These are phyloP conservation scores for Gonium pectorale DNA, from an alignment of 139 green algal genomes.

Conservation along the genomic window DNA sequence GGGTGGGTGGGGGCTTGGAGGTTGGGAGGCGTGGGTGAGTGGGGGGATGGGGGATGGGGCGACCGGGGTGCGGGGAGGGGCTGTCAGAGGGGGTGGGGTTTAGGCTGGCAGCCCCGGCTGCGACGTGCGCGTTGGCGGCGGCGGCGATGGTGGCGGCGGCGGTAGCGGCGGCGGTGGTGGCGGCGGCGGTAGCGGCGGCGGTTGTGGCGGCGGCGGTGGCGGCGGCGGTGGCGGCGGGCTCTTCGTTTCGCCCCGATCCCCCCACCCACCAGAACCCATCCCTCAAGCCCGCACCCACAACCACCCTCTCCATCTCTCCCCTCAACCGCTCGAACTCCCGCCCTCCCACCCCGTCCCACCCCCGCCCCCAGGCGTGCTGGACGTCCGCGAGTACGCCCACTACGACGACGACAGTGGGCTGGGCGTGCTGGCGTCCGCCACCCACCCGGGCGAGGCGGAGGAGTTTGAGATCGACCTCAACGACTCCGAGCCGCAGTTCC, in stretches of 20 bases:
- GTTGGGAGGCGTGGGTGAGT: too few relatives aligned
- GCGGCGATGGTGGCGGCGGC: too few relatives aligned
- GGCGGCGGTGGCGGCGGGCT: too few relatives aligned
- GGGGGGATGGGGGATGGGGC: neutral
- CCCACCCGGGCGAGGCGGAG: conserved; percentile 79
- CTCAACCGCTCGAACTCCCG: neutral
- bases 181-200: too few relatives aligned
- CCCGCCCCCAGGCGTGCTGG: conserved; percentile 80
- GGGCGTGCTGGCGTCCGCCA: conserved; percentile 54
- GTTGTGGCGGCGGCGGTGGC: conserved; percentile 12
- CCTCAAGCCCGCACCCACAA: too few relatives aligned
- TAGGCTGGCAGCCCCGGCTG: too few relatives aligned
- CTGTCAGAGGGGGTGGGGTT: too few relatives aligned
- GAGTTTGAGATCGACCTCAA: conserved; percentile 99
- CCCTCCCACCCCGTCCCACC: neutral
- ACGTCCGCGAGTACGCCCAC: conserved; percentile 88
- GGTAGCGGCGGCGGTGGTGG: too few relatives aligned
- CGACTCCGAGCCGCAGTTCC: conserved; percentile 94
- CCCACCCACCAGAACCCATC: too few relatives aligned
- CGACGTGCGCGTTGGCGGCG: too few relatives aligned
- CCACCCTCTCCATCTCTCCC: too few relatives aligned
- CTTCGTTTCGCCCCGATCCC: neutral
- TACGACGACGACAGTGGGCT: conserved; percentile 88
- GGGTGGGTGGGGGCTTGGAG: neutral
- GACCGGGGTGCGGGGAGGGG: neutral